Base-by-base conservation (phyloP, 116 monocot species). In the Posidonia oceanica region DNA sequence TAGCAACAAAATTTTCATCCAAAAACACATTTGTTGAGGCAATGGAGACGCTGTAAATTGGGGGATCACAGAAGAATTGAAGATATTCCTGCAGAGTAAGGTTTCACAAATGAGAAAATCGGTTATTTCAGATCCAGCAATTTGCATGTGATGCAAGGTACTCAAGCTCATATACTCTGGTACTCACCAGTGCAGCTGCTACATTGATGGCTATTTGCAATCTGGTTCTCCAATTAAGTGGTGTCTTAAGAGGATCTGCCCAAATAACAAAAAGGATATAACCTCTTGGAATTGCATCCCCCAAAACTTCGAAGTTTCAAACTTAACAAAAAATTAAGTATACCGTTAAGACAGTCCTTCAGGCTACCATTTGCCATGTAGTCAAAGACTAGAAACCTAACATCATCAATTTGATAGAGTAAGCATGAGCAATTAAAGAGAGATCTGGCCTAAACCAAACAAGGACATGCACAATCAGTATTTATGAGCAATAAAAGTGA, bases 311-410 rank as follows among this genome's bases (percentile, higher is more conserved):
- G 12, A 48, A 48, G 48, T 48, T 48, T 48, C 48, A 10, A 2
- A 48, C 48, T 29, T 29, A 48, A 48, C 48, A 48, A 48, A 48
- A 4, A 12, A 48, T 7, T 10, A 48, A 5, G 8, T 12, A 10
- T 48, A 96, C 91, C 95, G 68, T 85, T 88, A 78, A 96, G 91
- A 74, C 76, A 85, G 14, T 96, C 85, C 72, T 81, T 84, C 66
- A 96, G 69, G 73, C 81, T 96, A 66, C 91, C 88, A 71, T 85
- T 88, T 73, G 84, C 88, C 91, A 81, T 81, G 62, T 96, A 84
- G 59, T 88, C 88, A 76, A 88, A 96, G 17, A 88, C 76, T 36
- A 96, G 83, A 75, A 86, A 95, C 73, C 95, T 95, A 81, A 67
- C 48, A 74, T n/a, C 14, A 70, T 55, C 48, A 40, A 20, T 52